Base-by-base conservation (phyloP, 768 basidiomycete species). In the Boletus insuetus region DNA sequence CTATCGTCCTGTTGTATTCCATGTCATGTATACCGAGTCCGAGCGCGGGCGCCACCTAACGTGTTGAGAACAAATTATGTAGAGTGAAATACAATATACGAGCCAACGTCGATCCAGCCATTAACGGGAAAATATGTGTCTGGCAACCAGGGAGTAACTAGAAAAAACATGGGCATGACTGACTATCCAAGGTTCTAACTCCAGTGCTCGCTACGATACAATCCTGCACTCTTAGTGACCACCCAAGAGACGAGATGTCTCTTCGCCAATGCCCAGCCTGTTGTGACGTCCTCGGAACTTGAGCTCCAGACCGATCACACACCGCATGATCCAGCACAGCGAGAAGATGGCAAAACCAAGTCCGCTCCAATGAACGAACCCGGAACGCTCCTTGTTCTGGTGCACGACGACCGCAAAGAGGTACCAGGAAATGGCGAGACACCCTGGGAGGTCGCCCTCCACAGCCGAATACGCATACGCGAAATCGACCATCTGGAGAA, bases 361-460 rank as follows among this genome's bases (percentile, higher is more conserved):
- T 3, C 84, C 83, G 19, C 77, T 79, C 84, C 84, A 89, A 69
- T 86, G 84, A 51, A 89, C 75, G 71, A 87, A 85, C 52, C 70
- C 75, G 49, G 77, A 74, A 43, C 66, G 70, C 35, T 69, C 71
- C 47, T 70, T 67, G 41, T 56, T 70, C 67, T 83, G 75, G 56
- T 81, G 74, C 22, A 75, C 77, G 69, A 83, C 88, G 71, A 87
- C 79, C 31, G 82, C 87, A 61, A 82, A 85, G 31, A 89, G 72
- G 40, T 76, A 79, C 82, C 83, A 87, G 7, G 85, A 76, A 62
- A 88, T 83, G 52, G 83, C 84, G 54, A 84, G 78, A 50, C 84
- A 79, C 1, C 83, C 87, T 0, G 86, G 85, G 26, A 87, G 75
- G 66, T 89, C 87, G 32, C 87, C 87, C 61, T 85, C 81, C 9